Evolutionary conservation across 169 alveolate genomes (phyloP), one percentile per base, ranked within the genome.

Genomic region (Plasmodium vinckei): DNA sequence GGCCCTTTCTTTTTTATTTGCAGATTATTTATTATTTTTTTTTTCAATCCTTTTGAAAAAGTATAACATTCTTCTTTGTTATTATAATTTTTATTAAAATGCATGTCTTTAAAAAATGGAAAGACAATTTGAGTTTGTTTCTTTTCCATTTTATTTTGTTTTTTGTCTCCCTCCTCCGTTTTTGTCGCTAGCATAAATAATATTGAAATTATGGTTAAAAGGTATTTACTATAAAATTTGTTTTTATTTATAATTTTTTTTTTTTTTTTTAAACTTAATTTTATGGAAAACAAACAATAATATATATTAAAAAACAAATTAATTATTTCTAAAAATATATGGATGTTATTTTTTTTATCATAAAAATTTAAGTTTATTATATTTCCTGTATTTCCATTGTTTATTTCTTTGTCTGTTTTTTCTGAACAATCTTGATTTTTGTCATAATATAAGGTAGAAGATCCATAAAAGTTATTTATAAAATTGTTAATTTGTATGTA

Each of bases 251-350:
- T 39, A 82, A 67, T 27, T 13, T 23, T 25, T 59, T 61, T 68
- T 49, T 60, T 60, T 71, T 82, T 68, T 54, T 67, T 54, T 9
- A 82, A 64, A 51, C 90, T 65, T 21, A 82, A 6, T 21, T 54
- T 54, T 5, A 82, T 7, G 15, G 64, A 54, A 56, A 67, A 61
- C 25, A 82, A 67, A 49, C 57, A 39, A 44, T 70, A 56, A 60
- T 67, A 70, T 19, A 82, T 70, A 68, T 51, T 49, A 67, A 82
- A 82, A 82, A 82, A 67, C 44, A 60, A 65, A 61, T 82, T 56
- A 3, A 82, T 54, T 51, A 68, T 82, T 13, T 82, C 72, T 27
- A 82, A 46, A 25, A 82, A 47, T 56, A 71, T 33, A 25, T 67
- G 72, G 12, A 60, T 27, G n/a, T 42, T 54, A 21, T 70, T 60